Evolutionary conservation across 2,329 filamentous ascomycete genomes (phyloP).

Genomic region (Aspergillus novofumigatus): DNA sequence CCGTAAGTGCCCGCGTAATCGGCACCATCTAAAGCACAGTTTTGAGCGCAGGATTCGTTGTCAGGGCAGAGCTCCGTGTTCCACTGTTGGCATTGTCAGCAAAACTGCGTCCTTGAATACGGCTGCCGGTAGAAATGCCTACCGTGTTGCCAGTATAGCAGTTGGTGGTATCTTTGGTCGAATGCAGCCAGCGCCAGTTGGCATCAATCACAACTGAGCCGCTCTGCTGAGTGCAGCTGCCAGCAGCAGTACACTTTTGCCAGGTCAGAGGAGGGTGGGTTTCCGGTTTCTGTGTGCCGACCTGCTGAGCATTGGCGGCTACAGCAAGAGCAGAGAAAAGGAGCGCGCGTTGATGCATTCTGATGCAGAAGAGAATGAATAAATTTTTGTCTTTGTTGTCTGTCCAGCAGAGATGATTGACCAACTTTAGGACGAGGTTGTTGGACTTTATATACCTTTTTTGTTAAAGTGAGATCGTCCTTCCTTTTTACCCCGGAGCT

Average conservation of each 20-base stretch:
- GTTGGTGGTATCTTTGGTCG: conserved; percentile 46
- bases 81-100: conserved; percentile 25
- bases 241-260: conserved; percentile 50
- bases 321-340: conserved; percentile 27
- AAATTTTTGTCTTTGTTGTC: conserved; percentile 12
- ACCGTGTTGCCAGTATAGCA: conserved; percentile 52
- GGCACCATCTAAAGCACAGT: conserved; percentile 55
- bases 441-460: conserved; percentile 20
- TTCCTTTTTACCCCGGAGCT: not conserved
- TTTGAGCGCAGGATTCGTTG: conserved; percentile 48
- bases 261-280: conserved; percentile 52
- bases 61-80: conserved; percentile 47
- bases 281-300: conserved; percentile 25
- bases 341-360: conserved; percentile 28
- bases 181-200: conserved; percentile 57
- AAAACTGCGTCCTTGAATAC: not conserved
- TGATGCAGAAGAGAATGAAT: conserved; percentile 8
- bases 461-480: not conserved
- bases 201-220: conserved; percentile 54
- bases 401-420: conserved; percentile 26
- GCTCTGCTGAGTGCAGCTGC: conserved; percentile 49
- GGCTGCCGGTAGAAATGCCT: conserved; percentile 1
- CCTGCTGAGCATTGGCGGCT: conserved; percentile 28
- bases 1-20: conserved; percentile 52
- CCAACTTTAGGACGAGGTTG: conserved; percentile 1